Percentiles rank a stretch among this genome's conserved stretches.
Conservation (phyloP, 2,329 filamentous ascomycete genomes). For the Emericellopsis cladophorae region DNA sequence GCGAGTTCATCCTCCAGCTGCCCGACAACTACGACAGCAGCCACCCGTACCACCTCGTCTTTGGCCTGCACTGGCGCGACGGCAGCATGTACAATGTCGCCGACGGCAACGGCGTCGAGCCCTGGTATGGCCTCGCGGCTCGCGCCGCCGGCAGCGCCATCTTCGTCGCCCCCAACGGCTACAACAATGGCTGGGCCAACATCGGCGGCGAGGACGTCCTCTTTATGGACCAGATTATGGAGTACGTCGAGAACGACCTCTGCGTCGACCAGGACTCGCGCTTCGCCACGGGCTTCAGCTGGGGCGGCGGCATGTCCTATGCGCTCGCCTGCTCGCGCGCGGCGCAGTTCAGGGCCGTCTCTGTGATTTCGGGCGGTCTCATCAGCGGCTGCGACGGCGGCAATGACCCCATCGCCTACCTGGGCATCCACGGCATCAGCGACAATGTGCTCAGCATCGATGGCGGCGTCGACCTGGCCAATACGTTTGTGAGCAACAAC, state of each 20-base stretch:
- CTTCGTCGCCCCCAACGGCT: conserved; percentile 26
- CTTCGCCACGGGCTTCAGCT: conserved; percentile 28
- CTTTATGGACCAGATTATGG: conserved; percentile 22
- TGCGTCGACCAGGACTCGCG: conserved; percentile 24
- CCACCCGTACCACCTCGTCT: conserved; percentile 25
- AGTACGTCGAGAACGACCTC: conserved; percentile 19
- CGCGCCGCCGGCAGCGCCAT: conserved; percentile 21
- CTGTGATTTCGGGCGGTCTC: conserved; percentile 14
- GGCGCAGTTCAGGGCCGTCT: conserved; percentile 20
- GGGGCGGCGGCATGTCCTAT: conserved; percentile 27
- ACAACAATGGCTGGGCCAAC: conserved; percentile 27
- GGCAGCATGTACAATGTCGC: conserved; percentile 22
- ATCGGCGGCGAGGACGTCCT: conserved; percentile 22
- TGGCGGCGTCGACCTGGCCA: conserved; percentile 15
- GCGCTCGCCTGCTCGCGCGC: conserved; percentile 25
- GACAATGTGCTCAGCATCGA: conserved; percentile 20
- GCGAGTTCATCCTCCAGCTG: conserved; percentile 21
- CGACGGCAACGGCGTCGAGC: conserved; percentile 14
- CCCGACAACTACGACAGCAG: conserved; percentile 25
- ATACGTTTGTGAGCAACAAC: conserved; percentile 20
- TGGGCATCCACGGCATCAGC: conserved; percentile 21
- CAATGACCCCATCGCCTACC: conserved; percentile 20
- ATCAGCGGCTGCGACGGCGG: conserved; percentile 18
- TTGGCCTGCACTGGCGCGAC: conserved; percentile 24
- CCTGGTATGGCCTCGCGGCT: conserved; percentile 24